These are phyloP conservation scores for Colletotrichum liriopes DNA, from an alignment of 2,329 filamentous ascomycete species.

Conservation along the genomic window DNA sequence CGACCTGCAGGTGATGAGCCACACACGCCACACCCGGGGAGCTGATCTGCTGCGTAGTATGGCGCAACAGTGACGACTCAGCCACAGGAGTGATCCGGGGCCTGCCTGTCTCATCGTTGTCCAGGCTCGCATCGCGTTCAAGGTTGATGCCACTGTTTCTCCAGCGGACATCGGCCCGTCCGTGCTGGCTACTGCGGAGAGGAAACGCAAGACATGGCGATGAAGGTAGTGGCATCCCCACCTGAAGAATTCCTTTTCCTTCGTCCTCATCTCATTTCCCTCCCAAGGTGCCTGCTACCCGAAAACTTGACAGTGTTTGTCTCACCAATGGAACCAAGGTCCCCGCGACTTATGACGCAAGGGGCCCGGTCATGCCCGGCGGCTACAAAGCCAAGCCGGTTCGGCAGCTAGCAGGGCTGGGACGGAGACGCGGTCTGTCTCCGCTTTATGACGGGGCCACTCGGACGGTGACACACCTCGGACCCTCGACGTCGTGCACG, in stretches of 20 bases:
- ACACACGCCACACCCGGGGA: constrained; percentile 31
- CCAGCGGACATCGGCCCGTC: constrained; percentile 32
- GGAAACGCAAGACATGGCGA: constrained; percentile 10
- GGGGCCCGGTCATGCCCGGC: constrained; percentile 32
- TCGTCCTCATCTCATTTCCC: background rate
- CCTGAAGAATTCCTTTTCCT: background rate
- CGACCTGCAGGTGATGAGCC: constrained; percentile 27
- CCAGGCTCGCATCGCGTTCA: background rate
- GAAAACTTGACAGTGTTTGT: constrained; percentile 26
- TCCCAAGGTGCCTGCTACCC: background rate
- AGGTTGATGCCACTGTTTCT: constrained; percentile 29
- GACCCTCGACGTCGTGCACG: constrained; percentile 16
- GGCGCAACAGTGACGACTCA: constrained; percentile 31
- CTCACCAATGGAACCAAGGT: constrained; percentile 33
- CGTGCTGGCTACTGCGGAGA: constrained; percentile 15
- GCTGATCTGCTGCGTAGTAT: constrained; percentile 23
- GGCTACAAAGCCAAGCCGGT: constrained; percentile 37
- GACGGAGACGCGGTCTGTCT: constrained; percentile 40
- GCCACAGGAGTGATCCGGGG: constrained; percentile 27
- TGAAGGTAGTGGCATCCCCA: constrained; percentile 3
- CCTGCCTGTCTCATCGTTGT: constrained; percentile 17
- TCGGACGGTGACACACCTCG: constrained; percentile 22
- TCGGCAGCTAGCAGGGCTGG: constrained; percentile 37
- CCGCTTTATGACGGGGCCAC: constrained; percentile 33
- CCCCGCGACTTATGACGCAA: constrained; percentile 36